Base-by-base conservation (phyloP, 1,284 basidiomycete genomes). In the Thecaphora thlaspeos region DNA sequence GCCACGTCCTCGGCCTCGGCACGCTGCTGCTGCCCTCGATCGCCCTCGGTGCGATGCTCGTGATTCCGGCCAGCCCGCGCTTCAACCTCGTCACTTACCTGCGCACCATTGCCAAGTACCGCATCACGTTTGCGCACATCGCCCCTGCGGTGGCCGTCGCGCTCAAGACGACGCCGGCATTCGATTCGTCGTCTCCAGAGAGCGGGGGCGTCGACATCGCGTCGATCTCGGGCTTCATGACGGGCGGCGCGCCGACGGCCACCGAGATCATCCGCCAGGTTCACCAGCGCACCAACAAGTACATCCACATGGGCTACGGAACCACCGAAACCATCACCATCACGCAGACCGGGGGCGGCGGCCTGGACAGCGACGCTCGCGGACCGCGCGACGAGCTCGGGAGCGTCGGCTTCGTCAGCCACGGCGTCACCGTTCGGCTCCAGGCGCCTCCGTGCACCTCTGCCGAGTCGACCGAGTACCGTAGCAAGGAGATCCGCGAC, bases 131-230 rank as follows among this genome's bases (percentile, higher is more conserved):
- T 48, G 62, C 77, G 11, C 79, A 80, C 53, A 79, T 80, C 47
- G 78, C 78, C 1, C 79, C 80, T 9, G 80, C 80, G 4, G 68
- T 80, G 15, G 80, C 78, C 9, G 75, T 79, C 22, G 73, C 76
- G 0, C 62, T 80, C 18, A 73, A 76, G 18, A 75, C 78, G 32
- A 75, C 71, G 14, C 72, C 75, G 17, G 68, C 79, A 18, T 49
- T 55, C n/a, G 51, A 61, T 34, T 32, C 45, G n/a, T 10, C 49
- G 3, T 47, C 45, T 15, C 61, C 54, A 4, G 42, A 55, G 34
- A 48, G 51, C 39, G 47, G 63, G 18, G 65, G 64, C 15, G 76
- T 71, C 53, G 75, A 79, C 45, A 59, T 80, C 0, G 71, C 71
- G 2, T 74, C 70, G 43, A 76, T 80, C 10, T 58, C 58, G 19